Conservation (phyloP, 1,139 yeast genomes). For the Saccharomyces hybrid region DNA sequence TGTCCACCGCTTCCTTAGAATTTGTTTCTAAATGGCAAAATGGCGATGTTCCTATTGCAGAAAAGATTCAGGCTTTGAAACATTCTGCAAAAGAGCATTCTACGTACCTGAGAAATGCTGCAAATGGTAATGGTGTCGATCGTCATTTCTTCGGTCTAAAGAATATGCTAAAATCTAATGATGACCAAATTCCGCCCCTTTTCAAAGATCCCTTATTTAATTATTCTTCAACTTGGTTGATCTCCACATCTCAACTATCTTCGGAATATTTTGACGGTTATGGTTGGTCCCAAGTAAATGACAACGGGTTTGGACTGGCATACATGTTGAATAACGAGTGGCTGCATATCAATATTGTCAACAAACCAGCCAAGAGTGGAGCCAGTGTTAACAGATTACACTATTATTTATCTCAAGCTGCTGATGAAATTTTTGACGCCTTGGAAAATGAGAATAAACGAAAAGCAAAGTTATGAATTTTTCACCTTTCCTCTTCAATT, state of each 20-base stretch:
- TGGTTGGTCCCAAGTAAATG: conserved; percentile 95
- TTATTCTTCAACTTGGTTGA: conserved; percentile 77
- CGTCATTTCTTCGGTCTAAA: conserved; percentile 89
- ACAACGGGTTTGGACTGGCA: conserved; percentile 89
- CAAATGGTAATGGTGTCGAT: conserved; percentile 85
- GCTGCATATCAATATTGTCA: conserved; percentile 79
- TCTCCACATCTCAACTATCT: conserved; percentile 85
- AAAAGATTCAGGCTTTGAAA: conserved; percentile 63
- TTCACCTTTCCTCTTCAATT: not conserved
- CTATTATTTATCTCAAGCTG: conserved; percentile 67
- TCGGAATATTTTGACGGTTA: conserved; percentile 86
- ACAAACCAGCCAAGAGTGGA: conserved; percentile 59
- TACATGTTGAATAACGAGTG: conserved; percentile 85
- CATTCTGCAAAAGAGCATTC: conserved; percentile 73
- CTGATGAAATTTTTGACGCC: conserved; percentile 70
- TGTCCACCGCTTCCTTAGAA: conserved; percentile 62
- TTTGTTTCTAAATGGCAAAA: conserved; percentile 75
- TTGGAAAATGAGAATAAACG: conserved; percentile 32
- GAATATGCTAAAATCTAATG: conserved; percentile 55
- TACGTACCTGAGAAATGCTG: conserved; percentile 65
- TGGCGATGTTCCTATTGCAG: conserved; percentile 44
- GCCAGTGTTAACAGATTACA: conserved; percentile 61
- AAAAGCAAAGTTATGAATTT: conserved; percentile 19
- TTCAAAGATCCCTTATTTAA: conserved; percentile 69
- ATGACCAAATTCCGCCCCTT: conserved; percentile 49